Conservation (phyloP, 1,284 basidiomycete genomes). For the Psilocybe mexicana region DNA sequence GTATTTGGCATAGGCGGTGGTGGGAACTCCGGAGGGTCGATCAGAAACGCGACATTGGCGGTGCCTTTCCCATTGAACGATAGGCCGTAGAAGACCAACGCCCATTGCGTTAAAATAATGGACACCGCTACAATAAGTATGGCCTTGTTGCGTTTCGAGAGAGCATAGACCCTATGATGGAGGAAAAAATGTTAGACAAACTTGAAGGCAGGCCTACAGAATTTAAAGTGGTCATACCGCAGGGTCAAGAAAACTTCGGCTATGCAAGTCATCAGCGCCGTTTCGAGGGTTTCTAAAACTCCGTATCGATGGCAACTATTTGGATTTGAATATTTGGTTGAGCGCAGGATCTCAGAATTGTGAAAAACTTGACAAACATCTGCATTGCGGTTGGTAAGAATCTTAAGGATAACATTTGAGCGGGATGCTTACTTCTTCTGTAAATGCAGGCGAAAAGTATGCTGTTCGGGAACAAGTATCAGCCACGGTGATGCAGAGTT, state of each 20-base stretch:
- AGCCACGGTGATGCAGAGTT: not conserved
- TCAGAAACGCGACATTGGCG: constrained; percentile 5
- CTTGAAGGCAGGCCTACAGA: no score
- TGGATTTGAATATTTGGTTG: not conserved
- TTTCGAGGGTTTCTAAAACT: constrained; percentile 10
- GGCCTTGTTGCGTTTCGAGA: not conserved
- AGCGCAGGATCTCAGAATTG: not conserved
- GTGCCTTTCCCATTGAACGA: constrained; percentile 4
- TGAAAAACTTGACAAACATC: not conserved
- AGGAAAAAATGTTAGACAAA: not conserved
- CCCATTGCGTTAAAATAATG: constrained; percentile 3
- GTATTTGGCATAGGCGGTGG: constrained; percentile 1
- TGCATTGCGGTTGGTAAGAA: not conserved
- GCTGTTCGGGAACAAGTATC: not conserved
- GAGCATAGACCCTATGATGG: constrained; percentile 2
- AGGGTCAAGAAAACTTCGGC: constrained; percentile 6
- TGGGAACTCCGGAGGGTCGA: constrained; percentile 1
- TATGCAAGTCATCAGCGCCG: constrained; percentile 8
- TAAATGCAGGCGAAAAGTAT: constrained; percentile 1
- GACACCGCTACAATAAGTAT: not conserved
- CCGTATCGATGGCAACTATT: constrained; percentile 6
- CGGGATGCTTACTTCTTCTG: not conserved
- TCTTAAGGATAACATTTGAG: not conserved
- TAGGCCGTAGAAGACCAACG: constrained; percentile 3
- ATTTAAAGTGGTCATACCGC: not conserved